Base-by-base conservation (phyloP, 2,329 filamentous ascomycete genomes). In the Cyclaneusma minus region DNA sequence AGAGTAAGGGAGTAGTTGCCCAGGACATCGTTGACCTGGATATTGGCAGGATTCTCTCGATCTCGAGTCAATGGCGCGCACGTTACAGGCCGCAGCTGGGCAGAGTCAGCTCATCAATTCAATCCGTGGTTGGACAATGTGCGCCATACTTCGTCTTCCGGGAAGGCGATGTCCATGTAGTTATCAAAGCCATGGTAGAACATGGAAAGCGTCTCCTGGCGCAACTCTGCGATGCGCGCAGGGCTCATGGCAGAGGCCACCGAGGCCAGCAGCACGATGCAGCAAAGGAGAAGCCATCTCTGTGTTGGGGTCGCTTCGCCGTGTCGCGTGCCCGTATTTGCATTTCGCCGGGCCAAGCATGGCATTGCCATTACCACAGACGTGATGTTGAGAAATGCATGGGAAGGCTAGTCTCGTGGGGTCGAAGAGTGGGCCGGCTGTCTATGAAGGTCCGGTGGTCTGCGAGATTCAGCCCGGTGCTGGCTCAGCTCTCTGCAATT, bases 101-200 rank as follows among this genome's bases (percentile, higher is more conserved):
- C n/a, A 39, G 31, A 34, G 5, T 17, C 21, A 16, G 23, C 6
- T 24, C 11, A 21, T 21, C 10, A 28, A 21, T 24, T 6, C 22
- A 19, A 15, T 34, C 28, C 34, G 25, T 30, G 27, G 12, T 20
- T 4, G 24, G 25, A n/a, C 12, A 19, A 10, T 8, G n/a, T 13
- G 9, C n/a, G 16, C 22, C 45, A 27, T 48, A 73, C 70, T 66
- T 89, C 89, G 46, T 98, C 89, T 52, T 95, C 89, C 8, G 89
- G 89, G 45, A 94, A 98, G 31, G 85, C 89, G 51, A 92, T 64
- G 37, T 68, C 56, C 74, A 94, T 89, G 58, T 98, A 98, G 51
- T 87, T 92, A 54, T 85, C 74, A 57, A 75, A 95, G 33, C 89
- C 89, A 60, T 98, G 89, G 52, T 92, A 93, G 59, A 95, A 95